These are phyloP conservation scores for Paracorniculantispora psalliotae DNA, from an alignment of 2,329 filamentous ascomycete species.

Conservation along the genomic window DNA sequence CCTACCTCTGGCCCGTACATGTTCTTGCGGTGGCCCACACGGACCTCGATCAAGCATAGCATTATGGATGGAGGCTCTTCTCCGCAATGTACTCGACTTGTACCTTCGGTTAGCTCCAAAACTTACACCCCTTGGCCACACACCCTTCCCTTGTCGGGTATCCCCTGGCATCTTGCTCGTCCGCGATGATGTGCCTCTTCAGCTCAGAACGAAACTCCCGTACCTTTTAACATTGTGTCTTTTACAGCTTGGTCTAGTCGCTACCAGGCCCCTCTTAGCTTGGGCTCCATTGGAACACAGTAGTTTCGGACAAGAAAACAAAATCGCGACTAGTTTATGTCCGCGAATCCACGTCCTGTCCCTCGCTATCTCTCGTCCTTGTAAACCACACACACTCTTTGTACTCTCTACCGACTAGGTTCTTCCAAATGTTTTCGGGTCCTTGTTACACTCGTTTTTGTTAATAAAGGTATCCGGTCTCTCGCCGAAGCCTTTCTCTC, in stretches of 20 bases:
- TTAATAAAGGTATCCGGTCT: not conserved
- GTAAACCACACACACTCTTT: slow-evolving; percentile 1
- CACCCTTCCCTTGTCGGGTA: not conserved
- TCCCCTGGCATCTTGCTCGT: not conserved
- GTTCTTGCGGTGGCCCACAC: not conserved
- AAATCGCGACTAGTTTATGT: not conserved
- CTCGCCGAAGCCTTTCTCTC: not conserved
- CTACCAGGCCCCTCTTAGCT: not conserved
- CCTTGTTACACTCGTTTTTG: not conserved
- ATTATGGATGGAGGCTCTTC: not conserved
- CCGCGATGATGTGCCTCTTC: not conserved
- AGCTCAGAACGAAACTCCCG: slow-evolving; percentile 4
- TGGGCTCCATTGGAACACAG: not conserved
- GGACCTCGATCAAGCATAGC: slow-evolving; percentile 6
- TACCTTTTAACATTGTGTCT: not conserved
- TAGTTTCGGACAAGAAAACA: not conserved
- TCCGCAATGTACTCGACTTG: not conserved
- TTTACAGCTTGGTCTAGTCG: not conserved
- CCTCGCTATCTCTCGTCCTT: not conserved
- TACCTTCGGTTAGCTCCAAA: slow-evolving; percentile 5
- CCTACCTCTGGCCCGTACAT: not conserved
- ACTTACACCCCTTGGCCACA: not conserved
- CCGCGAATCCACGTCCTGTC: not conserved
- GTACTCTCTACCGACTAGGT: not conserved
- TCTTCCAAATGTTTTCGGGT: too few species aligned